A percentile compares a stretch with the other conserved stretches of the same genome.
Evolutionary conservation across 1,284 basidiomycete species (phyloP).

Genomic region (Papiliotrema flavescens): DNA sequence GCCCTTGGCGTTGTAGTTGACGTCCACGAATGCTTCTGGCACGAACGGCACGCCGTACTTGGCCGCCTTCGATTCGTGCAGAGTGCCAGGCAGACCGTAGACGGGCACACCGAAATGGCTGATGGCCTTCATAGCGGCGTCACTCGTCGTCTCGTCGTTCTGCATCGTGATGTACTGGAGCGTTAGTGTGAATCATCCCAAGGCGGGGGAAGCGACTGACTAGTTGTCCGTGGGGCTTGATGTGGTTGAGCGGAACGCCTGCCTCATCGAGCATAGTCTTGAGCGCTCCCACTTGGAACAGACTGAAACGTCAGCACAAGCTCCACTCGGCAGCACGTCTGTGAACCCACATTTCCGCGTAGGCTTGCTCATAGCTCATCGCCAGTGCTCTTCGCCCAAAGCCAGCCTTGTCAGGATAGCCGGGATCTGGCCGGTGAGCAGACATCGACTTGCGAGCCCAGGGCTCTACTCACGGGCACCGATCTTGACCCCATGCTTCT

Average conservation of each 20-base stretch:
- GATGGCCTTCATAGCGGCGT: slow-evolving; percentile 36
- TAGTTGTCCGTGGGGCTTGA: slow-evolving; percentile 35
- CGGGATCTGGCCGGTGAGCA: slow-evolving; percentile 16
- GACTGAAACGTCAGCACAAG: slow-evolving; percentile 7
- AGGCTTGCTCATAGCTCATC: slow-evolving; percentile 24
- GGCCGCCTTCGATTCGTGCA: slow-evolving; percentile 35
- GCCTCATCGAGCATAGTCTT: slow-evolving; percentile 39
- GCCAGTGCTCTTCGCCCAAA: slow-evolving; percentile 18
- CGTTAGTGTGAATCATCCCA: neutral
- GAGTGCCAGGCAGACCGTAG: slow-evolving; percentile 39
- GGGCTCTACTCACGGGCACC: slow-evolving; percentile 33
- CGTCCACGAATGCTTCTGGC: slow-evolving; percentile 37
- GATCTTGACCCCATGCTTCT: slow-evolving; percentile 36
- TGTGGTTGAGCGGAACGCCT: slow-evolving; percentile 31
- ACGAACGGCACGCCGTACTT: slow-evolving; percentile 40
- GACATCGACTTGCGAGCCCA: no score
- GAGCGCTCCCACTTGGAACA: slow-evolving; percentile 41
- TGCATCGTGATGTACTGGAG: slow-evolving; percentile 37
- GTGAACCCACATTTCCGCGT: slow-evolving; percentile 23
- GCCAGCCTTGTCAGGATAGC: slow-evolving; percentile 27
- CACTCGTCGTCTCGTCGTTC: slow-evolving; percentile 26
- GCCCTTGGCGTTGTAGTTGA: slow-evolving; percentile 33
- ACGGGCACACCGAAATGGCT: slow-evolving; percentile 38
- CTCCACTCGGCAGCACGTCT: neutral
- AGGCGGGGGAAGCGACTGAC: slow-evolving; percentile 16